A percentile compares a stretch with the other conserved stretches of the same genome.
phyloP scores from a whole-genome alignment of 306 rosid species.

The Fragaria nilgerrensis region DNA sequence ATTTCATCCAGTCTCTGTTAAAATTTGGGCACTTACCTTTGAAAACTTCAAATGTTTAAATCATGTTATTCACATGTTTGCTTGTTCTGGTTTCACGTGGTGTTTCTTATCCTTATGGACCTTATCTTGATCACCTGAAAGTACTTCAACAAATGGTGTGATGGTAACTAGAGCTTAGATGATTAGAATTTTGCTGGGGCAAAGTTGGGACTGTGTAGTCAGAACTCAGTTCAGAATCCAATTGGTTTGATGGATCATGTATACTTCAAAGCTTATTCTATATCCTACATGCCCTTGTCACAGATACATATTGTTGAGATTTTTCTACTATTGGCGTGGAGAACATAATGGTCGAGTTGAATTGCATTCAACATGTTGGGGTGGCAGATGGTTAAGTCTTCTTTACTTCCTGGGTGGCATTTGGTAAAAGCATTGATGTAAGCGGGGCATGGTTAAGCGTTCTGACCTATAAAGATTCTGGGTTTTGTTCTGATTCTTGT shows the following conservation, averaged over 20 bases:
- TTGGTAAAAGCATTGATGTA: background rate
- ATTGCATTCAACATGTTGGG: background rate
- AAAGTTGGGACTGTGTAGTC: background rate
- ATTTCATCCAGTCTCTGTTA: too few species aligned
- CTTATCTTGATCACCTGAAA: background rate
- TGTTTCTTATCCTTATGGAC: background rate
- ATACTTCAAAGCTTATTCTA: background rate
- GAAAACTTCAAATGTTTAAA: too few species aligned
- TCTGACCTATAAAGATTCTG: slow-evolving; percentile 6
- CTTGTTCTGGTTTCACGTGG: background rate
- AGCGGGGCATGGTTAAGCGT: background rate
- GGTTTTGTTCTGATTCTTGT: background rate
- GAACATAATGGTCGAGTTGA: background rate
- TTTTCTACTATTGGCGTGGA: background rate
- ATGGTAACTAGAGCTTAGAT: background rate
- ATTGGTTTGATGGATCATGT: background rate
- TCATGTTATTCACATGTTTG: background rate
- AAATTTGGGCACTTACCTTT: too few species aligned
- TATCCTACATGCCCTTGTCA: background rate
- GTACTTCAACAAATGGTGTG: background rate
- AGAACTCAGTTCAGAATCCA: background rate
- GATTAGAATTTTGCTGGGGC: background rate
- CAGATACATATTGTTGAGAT: background rate
- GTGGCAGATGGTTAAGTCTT: background rate
- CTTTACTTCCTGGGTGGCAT: background rate